Conservation (phyloP, 2,329 filamentous ascomycete species). For the Dichotomopilus funicola region DNA sequence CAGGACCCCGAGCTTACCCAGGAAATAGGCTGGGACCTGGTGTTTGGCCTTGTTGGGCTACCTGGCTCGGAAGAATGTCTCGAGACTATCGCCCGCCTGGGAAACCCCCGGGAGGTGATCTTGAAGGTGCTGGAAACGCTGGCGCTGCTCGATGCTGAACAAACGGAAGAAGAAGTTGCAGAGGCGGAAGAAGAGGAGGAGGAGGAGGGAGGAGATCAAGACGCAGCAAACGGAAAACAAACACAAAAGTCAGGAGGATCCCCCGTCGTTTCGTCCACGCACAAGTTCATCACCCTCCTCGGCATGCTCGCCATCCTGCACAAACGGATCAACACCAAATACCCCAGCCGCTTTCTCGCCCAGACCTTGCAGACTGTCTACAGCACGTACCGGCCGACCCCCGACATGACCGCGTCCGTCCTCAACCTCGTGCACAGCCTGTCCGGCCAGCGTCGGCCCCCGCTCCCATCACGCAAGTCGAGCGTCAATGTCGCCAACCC, state of each 20-base stretch:
- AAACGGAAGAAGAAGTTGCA: slow-evolving; percentile 13
- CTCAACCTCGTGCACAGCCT: slow-evolving; percentile 66
- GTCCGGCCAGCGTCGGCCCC: slow-evolving; percentile 59
- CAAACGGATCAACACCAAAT: slow-evolving; percentile 67
- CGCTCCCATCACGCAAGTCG: slow-evolving; percentile 52
- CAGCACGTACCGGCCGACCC: slow-evolving; percentile 55
- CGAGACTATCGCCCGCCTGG: slow-evolving; percentile 66
- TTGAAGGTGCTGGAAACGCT: slow-evolving; percentile 72
- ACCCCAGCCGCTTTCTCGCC: slow-evolving; percentile 71
- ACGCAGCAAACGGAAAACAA: slow-evolving; percentile 15
- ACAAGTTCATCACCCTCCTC: slow-evolving; percentile 62
- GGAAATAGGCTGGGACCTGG: slow-evolving; percentile 79
- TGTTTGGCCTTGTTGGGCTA: slow-evolving; percentile 65
- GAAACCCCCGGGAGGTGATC: slow-evolving; percentile 76
- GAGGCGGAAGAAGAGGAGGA: slow-evolving; percentile 16
- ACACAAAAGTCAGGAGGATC: neutral
- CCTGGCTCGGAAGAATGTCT: slow-evolving; percentile 64
- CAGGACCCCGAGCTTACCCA: slow-evolving; percentile 61
- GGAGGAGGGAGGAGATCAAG: slow-evolving; percentile 27
- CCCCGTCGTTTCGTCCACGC: slow-evolving; percentile 21
- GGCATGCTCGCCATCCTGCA: slow-evolving; percentile 68
- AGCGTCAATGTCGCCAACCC: slow-evolving; percentile 50
- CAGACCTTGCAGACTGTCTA: slow-evolving; percentile 68
- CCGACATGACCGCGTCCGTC: slow-evolving; percentile 62
- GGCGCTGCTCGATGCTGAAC: slow-evolving; percentile 44